Conservation (phyloP, 2,329 filamentous ascomycete genomes). For the Leptosphaerulina australis region DNA sequence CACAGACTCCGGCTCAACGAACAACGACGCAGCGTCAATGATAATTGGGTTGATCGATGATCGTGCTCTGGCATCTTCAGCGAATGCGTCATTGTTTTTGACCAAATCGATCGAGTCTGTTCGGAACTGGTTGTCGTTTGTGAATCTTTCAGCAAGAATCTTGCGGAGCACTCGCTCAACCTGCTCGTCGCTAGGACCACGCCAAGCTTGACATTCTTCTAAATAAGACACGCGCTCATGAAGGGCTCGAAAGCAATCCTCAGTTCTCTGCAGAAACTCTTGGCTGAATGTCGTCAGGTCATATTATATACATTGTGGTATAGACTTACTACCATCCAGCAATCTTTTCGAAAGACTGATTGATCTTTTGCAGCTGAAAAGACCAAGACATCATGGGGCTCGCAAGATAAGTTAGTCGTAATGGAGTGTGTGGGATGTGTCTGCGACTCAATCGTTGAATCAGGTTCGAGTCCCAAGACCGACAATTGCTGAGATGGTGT, state of each 20-base stretch:
- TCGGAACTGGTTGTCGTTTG: conserved; percentile 19
- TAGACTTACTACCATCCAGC: conserved; percentile 40
- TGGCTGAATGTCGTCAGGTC: conserved; percentile 23
- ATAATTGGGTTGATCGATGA: conserved; percentile 22
- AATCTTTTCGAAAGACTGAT: conserved; percentile 42
- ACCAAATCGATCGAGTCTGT: conserved; percentile 2
- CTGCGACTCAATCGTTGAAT: background rate
- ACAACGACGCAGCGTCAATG: conserved; percentile 30
- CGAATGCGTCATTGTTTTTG: conserved; percentile 28
- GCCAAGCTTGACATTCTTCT: conserved; percentile 36
- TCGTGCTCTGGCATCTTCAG: conserved; percentile 20
- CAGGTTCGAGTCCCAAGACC: background rate
- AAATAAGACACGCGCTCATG: conserved; percentile 36
- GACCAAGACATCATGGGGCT: conserved; percentile 37
- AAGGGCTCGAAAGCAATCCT: conserved; percentile 36
- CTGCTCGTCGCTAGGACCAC: conserved; percentile 41
- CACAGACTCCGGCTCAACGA: conserved; percentile 38
- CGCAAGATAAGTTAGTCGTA: background rate
- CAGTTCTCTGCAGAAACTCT: conserved; percentile 43
- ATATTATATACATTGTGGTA: background rate
- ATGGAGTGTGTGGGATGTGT: background rate
- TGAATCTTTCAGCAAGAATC: conserved; percentile 43
- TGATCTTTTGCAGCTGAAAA: conserved; percentile 42
- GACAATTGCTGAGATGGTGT: background rate
- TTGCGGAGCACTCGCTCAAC: conserved; percentile 45